Conservation (phyloP, 345 rosid species). For the Schrenkiella parvula region DNA sequence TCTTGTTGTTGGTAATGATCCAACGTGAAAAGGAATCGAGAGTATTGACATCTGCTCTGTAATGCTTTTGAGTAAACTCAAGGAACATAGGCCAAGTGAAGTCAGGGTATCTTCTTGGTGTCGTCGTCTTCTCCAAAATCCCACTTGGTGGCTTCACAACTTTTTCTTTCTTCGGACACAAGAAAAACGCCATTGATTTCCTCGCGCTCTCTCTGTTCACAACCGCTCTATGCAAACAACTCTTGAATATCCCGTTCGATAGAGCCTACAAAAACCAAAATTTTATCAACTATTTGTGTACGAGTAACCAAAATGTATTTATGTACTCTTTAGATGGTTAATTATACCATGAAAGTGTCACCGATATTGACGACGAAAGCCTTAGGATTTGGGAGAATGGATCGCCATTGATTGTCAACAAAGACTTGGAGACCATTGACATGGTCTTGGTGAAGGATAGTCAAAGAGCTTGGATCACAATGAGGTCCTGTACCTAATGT, state of each 20-base stretch:
- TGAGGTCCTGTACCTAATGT: slow-evolving; percentile 99
- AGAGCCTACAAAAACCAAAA: slow-evolving; percentile 27
- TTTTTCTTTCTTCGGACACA: slow-evolving; percentile 80
- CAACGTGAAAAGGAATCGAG: slow-evolving; percentile 65
- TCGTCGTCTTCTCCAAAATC: slow-evolving; percentile 42
- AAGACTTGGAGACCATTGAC: slow-evolving; percentile 96
- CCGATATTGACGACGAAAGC: slow-evolving; percentile 96
- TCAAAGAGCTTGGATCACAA: slow-evolving; percentile 96
- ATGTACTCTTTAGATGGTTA: neutral
- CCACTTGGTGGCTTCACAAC: slow-evolving; percentile 74
- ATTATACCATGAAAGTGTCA: slow-evolving; percentile 93
- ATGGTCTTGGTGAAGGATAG: slow-evolving; percentile 95
- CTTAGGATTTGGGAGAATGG: slow-evolving; percentile 60
- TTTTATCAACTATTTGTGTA: neutral
- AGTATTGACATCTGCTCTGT: slow-evolving; percentile 89
- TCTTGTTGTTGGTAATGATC: slow-evolving; percentile 35
- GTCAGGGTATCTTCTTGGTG: slow-evolving; percentile 74
- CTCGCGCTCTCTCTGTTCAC: slow-evolving; percentile 75
- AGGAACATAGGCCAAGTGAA: slow-evolving; percentile 84
- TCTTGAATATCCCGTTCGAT: slow-evolving; percentile 37
- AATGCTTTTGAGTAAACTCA: slow-evolving; percentile 88
- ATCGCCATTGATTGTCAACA: slow-evolving; percentile 77
- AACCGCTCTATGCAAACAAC: slow-evolving; percentile 88
- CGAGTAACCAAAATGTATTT: neutral
- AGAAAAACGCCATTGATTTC: slow-evolving; percentile 90